phyloP scores from a whole-genome alignment of 805 yeast species.

The Grigorovia jiainica region DNA sequence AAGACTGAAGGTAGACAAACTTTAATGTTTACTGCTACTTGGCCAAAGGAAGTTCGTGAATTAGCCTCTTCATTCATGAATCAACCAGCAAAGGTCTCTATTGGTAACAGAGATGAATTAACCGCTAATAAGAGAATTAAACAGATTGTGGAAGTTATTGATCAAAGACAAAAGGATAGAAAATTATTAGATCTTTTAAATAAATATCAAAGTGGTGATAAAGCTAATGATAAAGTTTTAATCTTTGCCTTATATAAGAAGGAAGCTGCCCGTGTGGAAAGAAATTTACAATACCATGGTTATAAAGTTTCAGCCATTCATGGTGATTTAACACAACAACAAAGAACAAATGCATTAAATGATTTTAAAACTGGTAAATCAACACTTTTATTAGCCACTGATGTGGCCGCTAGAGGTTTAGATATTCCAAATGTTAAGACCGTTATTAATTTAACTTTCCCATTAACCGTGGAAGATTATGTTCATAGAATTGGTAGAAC shows the following conservation, averaged over 20 bases:
- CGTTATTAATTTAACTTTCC: slow-evolving; percentile 91
- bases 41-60: slow-evolving; percentile 98
- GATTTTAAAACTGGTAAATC: slow-evolving; percentile 75
- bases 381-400: slow-evolving; percentile 83
- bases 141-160: slow-evolving; percentile 89
- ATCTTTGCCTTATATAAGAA: slow-evolving; percentile 93
- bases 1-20: slow-evolving; percentile 62
- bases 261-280: slow-evolving; percentile 89
- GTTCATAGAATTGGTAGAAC: slow-evolving; percentile 98
- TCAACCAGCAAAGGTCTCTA: slow-evolving; percentile 76
- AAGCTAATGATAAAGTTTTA: slow-evolving; percentile 68
- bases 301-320: slow-evolving; percentile 87
- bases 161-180: slow-evolving; percentile 70
- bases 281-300: slow-evolving; percentile 59
- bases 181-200: slow-evolving; percentile 61
- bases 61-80: slow-evolving; percentile 80
- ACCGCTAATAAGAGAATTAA: slow-evolving; percentile 90
- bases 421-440: slow-evolving; percentile 96
- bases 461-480: slow-evolving; percentile 91
- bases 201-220: slow-evolving; percentile 62
- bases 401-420: slow-evolving; percentile 95
- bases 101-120: slow-evolving; percentile 91
- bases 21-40: slow-evolving; percentile 98
- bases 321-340: slow-evolving; percentile 89
- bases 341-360: slow-evolving; percentile 79